phyloP scores from a whole-genome alignment of 2,329 filamentous ascomycete species.

The Aspergillus transmontanensis region DNA sequence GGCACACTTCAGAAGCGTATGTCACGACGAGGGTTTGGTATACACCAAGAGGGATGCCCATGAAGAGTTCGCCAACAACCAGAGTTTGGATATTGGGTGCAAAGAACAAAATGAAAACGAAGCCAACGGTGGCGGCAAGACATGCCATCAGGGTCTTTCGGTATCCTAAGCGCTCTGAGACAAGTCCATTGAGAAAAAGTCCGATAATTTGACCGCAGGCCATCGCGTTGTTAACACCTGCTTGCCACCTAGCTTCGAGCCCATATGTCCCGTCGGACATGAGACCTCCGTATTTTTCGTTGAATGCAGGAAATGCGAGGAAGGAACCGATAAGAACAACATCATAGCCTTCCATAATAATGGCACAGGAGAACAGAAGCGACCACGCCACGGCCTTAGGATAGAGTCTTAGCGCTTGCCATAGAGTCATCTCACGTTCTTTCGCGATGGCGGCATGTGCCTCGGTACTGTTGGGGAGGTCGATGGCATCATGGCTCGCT shows the following conservation, averaged over 20 bases:
- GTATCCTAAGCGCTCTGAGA: slow-evolving; percentile 25
- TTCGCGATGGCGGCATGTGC: slow-evolving; percentile 10
- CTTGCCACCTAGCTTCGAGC: slow-evolving; percentile 39
- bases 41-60: slow-evolving; percentile 7
- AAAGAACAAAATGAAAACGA: slow-evolving; percentile 11
- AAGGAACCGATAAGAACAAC: slow-evolving; percentile 35
- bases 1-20: slow-evolving; percentile 7
- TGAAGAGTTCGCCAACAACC: slow-evolving; percentile 6
- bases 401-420: slow-evolving; percentile 26
- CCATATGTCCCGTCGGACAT: slow-evolving; percentile 26
- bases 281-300: slow-evolving; percentile 17
- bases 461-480: slow-evolving; percentile 6
- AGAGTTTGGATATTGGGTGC: not conserved
- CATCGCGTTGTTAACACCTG: slow-evolving; percentile 36
- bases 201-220: slow-evolving; percentile 35
- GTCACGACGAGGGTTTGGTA: slow-evolving; percentile 9
- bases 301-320: slow-evolving; percentile 33
- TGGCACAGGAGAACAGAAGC: slow-evolving; percentile 35
- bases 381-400: slow-evolving; percentile 41
- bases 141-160: slow-evolving; percentile 19
- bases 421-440: slow-evolving; percentile 35
- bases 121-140: slow-evolving; percentile 1
- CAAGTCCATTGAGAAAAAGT: slow-evolving; percentile 21
- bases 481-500: not conserved
- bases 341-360: slow-evolving; percentile 47